Conservation (phyloP, 2,329 filamentous ascomycete species). For the Aspergillus sp. region DNA sequence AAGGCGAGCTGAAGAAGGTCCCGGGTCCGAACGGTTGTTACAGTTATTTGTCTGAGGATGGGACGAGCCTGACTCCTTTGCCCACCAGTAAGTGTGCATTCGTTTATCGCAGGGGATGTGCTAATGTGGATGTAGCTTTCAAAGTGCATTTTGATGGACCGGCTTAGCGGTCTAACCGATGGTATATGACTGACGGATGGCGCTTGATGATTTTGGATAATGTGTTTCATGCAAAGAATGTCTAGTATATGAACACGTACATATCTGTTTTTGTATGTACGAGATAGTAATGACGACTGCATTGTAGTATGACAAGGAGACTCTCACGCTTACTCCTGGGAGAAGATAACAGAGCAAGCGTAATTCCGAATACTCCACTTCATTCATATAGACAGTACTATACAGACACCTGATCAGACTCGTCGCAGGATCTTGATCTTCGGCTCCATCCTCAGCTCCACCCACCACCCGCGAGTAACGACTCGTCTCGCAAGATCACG, state of each 20-base stretch:
- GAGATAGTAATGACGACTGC: too few relatives aligned
- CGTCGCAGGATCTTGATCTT: constrained; percentile 51
- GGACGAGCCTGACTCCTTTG: constrained; percentile 55
- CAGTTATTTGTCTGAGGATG: constrained; percentile 66
- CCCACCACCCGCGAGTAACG: constrained; percentile 54
- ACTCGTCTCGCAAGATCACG: constrained; percentile 25
- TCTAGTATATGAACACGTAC: not conserved
- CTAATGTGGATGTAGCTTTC: not conserved
- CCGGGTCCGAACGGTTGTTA: constrained; percentile 53
- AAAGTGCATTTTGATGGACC: not conserved
- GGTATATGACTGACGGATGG: not conserved
- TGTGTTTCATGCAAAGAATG: not conserved
- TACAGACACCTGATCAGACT: constrained; percentile 4
- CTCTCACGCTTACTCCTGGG: too few relatives aligned
- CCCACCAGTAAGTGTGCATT: constrained; percentile 36
- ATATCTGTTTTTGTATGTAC: too few relatives aligned
- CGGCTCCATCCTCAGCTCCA: constrained; percentile 53
- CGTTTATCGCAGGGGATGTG: not conserved
- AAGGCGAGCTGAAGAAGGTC: constrained; percentile 68
- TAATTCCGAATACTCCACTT: too few relatives aligned
- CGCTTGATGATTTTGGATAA: too few relatives aligned
- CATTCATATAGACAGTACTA: not conserved
- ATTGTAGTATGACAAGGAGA: too few relatives aligned
- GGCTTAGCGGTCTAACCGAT: not conserved
- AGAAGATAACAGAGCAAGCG: too few relatives aligned